Conservation (phyloP, 805 yeast species). For the Metschnikowia colocasiae region DNA sequence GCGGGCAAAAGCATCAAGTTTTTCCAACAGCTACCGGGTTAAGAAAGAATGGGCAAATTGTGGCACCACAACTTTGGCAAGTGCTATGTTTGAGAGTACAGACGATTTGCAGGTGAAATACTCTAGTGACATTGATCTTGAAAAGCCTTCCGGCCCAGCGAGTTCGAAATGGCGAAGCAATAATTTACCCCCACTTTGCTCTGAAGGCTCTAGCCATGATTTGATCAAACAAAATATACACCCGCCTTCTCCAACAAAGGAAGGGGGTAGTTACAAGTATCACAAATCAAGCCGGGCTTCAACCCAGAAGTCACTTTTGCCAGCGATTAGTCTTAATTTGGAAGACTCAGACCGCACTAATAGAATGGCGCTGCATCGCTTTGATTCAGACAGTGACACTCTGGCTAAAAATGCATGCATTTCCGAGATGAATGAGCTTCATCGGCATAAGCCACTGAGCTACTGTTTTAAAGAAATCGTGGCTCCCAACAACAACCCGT, state of each 20-base stretch:
- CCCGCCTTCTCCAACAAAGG: neutral
- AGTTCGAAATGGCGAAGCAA: neutral
- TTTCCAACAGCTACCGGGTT: neutral
- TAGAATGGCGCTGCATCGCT: neutral
- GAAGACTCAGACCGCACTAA: conserved; percentile 1
- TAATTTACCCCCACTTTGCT: neutral
- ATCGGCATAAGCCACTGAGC: conserved; percentile 3
- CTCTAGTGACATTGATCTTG: neutral
- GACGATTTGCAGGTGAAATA: neutral
- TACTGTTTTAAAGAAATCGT: neutral
- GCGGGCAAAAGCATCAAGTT: neutral
- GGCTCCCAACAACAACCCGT: neutral
- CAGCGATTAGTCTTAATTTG: neutral
- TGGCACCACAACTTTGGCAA: neutral
- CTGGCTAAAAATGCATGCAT: conserved; percentile 3
- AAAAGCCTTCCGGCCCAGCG: neutral
- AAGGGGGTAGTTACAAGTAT: too few relatives aligned
- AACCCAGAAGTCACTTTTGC: neutral
- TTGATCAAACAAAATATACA: neutral
- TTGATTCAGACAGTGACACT: conserved; percentile 2
- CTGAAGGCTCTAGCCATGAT: neutral
- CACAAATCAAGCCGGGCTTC: neutral
- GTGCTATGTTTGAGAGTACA: neutral
- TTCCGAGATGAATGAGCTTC: neutral
- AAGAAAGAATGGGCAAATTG: neutral